Percentiles rank a stretch among this genome's conserved stretches.
phyloP scores from a whole-genome alignment of 192 early-diverging fungal species.

The Rhizoclosmatium globosum region DNA sequence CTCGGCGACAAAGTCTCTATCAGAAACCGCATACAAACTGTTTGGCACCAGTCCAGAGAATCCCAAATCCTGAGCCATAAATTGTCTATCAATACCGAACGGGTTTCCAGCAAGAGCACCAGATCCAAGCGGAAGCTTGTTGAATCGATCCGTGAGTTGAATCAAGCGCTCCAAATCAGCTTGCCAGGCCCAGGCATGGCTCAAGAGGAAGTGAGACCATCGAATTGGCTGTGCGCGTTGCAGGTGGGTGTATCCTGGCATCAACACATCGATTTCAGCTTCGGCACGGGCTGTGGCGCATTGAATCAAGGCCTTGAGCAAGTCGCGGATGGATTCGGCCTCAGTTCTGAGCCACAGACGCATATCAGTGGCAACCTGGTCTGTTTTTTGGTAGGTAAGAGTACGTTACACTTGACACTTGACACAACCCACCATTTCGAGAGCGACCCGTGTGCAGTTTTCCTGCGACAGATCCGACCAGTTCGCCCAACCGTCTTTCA shows the following conservation, averaged over 20 bases:
- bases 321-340: constrained; percentile 64
- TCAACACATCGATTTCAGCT: constrained; percentile 90
- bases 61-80: constrained; percentile 87
- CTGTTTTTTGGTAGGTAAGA: constrained; percentile 35
- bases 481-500: constrained; percentile 91
- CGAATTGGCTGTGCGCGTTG: constrained; percentile 98
- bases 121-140: constrained; percentile 87
- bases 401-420: not conserved
- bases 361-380: constrained; percentile 99
- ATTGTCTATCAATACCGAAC: constrained; percentile 93
- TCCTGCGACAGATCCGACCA: constrained; percentile 91
- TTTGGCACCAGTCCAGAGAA: constrained; percentile 88
- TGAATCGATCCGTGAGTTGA: constrained; percentile 82
- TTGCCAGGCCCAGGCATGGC: constrained; percentile 91
- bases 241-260: constrained; percentile 99
- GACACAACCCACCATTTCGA: not conserved
- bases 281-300: constrained; percentile 82
- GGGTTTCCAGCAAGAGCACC: constrained; percentile 98
- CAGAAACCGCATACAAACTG: constrained; percentile 89
- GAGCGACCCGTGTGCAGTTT: constrained; percentile 95
- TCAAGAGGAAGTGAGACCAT: constrained; percentile 92
- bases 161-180: constrained; percentile 85
- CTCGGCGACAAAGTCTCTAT: constrained; percentile 98
- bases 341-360: constrained; percentile 92
- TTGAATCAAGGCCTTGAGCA: constrained; percentile 80